Conservation (phyloP, 2,329 filamentous ascomycete genomes). For the Lachnellula subtilissima region DNA sequence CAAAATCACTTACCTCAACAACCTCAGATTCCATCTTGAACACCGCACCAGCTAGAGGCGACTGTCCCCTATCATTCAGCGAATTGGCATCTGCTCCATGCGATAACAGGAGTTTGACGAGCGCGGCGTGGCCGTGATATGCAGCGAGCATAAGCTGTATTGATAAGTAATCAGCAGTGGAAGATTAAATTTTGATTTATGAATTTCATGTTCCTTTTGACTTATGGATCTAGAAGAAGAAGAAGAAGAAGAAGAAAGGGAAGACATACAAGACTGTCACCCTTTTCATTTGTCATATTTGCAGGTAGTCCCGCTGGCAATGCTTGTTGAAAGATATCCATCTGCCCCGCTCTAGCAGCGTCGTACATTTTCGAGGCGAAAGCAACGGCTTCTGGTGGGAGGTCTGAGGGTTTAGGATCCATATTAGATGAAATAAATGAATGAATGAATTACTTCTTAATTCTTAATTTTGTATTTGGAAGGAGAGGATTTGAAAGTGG, state of each 20-base stretch:
- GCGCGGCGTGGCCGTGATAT: conserved; percentile 61
- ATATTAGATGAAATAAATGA: background rate
- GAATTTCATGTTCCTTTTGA: background rate
- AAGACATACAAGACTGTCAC: conserved; percentile 58
- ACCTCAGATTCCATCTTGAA: conserved; percentile 67
- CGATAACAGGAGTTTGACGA: conserved; percentile 56
- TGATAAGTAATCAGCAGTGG: background rate
- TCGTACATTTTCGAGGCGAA: conserved; percentile 65
- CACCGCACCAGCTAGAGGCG: conserved; percentile 64
- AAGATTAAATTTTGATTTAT: background rate
- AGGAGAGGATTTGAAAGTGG: too few species aligned
- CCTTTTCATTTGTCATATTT: conserved; percentile 69
- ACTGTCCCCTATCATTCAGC: conserved; percentile 64
- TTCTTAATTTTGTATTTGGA: too few species aligned
- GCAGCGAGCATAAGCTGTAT: conserved; percentile 64
- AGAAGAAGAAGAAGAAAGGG: background rate
- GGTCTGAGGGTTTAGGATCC: background rate
- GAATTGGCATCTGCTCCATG: conserved; percentile 63
- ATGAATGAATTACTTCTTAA: too few species aligned
- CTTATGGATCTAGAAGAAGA: background rate
- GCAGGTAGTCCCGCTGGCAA: conserved; percentile 60
- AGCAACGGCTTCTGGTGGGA: conserved; percentile 61
- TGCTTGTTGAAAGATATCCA: conserved; percentile 56
- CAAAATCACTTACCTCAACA: conserved; percentile 43
- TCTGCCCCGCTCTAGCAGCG: conserved; percentile 56